Evolutionary conservation across 75 land plant genomes (phyloP).

Genomic region (Pseudotsuga menziesii): DNA sequence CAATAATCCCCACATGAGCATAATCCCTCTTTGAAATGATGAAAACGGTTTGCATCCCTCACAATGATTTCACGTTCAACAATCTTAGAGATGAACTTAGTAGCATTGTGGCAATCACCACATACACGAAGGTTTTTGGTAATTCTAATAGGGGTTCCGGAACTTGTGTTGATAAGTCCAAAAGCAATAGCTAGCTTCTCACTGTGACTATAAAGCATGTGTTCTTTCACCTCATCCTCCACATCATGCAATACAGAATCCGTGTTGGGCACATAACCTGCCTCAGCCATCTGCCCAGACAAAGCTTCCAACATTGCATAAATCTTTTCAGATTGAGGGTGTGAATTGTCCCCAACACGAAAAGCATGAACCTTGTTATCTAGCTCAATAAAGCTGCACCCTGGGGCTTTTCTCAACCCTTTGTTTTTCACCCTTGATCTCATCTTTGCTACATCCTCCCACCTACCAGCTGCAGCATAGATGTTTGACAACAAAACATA

Average conservation of each 20-base stretch:
- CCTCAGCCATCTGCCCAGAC: not conserved
- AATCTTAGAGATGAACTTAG: not conserved
- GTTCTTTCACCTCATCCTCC: not conserved
- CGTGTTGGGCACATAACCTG: not conserved
- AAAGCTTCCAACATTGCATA: not conserved
- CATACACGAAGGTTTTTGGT: not conserved
- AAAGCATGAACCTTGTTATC: not conserved
- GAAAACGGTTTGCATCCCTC: slow-evolving; percentile 14
- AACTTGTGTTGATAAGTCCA: not conserved
- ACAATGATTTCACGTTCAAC: not conserved
- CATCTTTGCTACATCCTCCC: slow-evolving; percentile 13
- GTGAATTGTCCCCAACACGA: not conserved
- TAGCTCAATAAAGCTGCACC: not conserved
- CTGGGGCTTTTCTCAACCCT: not conserved
- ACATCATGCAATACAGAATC: slow-evolving; percentile 10
- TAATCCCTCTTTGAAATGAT: slow-evolving; percentile 27
- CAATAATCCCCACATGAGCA: slow-evolving; percentile 32
- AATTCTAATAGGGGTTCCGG: not conserved
- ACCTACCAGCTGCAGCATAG: slow-evolving; percentile 14
- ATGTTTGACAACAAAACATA: slow-evolving; percentile 18
- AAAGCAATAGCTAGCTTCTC: slow-evolving; percentile 2
- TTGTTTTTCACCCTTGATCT: slow-evolving; percentile 10
- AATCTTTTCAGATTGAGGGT: not conserved
- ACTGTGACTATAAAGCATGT: not conserved
- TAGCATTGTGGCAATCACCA: slow-evolving; percentile 2